Percentiles rank a stretch among this genome's conserved stretches.
These are phyloP conservation scores for Ogataea nitratoaversa DNA, from an alignment of 805 yeast species.

Conservation along the genomic window DNA sequence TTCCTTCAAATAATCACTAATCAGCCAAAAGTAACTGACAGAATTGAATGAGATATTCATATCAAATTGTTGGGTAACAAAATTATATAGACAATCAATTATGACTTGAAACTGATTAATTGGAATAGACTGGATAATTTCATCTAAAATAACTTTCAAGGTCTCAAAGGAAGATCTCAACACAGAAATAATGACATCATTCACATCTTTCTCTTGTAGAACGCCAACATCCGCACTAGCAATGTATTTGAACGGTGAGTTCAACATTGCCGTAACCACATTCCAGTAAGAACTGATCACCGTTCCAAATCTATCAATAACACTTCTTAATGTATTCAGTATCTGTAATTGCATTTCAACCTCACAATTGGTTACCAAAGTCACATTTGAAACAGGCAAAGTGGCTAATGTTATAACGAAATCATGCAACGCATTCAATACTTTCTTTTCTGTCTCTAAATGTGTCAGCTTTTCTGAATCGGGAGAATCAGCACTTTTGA, in stretches of 20 bases:
- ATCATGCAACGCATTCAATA: slow-evolving; percentile 45
- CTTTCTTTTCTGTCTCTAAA: slow-evolving; percentile 38
- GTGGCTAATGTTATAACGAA: slow-evolving; percentile 41
- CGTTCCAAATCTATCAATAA: slow-evolving; percentile 77
- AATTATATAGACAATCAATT: slow-evolving; percentile 68
- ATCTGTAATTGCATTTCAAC: slow-evolving; percentile 62
- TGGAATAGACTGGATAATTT: slow-evolving; percentile 73
- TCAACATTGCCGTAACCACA: slow-evolving; percentile 56
- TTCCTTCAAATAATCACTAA: slow-evolving; percentile 68
- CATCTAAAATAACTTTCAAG: slow-evolving; percentile 78
- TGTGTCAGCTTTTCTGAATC: slow-evolving; percentile 11
- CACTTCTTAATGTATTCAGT: slow-evolving; percentile 59
- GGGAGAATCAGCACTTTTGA: not conserved
- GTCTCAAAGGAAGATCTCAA: slow-evolving; percentile 74
- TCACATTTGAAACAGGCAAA: slow-evolving; percentile 36
- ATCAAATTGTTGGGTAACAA: slow-evolving; percentile 67
- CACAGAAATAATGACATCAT: slow-evolving; percentile 47
- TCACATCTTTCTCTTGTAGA: slow-evolving; percentile 31
- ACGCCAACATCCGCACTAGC: slow-evolving; percentile 18
- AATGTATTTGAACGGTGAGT: slow-evolving; percentile 52
- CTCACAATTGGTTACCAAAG: slow-evolving; percentile 51
- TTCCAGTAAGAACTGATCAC: slow-evolving; percentile 62
- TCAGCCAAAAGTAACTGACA: slow-evolving; percentile 86
- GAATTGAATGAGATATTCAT: slow-evolving; percentile 88
- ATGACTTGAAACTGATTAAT: slow-evolving; percentile 55